Base-by-base conservation (phyloP, 345 rosid genomes). In the Gossypium mustelinum region DNA sequence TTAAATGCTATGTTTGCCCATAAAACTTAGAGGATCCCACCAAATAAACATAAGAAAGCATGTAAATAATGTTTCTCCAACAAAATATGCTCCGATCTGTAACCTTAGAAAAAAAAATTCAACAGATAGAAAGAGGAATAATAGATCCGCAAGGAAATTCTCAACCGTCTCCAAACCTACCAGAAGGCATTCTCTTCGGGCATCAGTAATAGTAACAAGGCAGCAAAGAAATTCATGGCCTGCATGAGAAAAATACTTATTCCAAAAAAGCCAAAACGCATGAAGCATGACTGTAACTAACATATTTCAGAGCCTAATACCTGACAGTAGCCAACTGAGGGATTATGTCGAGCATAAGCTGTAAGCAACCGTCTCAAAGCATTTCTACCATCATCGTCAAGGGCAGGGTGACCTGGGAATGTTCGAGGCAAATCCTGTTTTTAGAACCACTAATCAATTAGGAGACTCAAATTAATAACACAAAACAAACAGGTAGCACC, bases 151-250 rank as follows among this genome's bases (percentile, higher is more conserved):
- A 66, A 59, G 17, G 44, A 20, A 41, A 5, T 18, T 34, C 69
- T 17, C 45, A 58, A 66, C 44, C n/a, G 72, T 66, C 81, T 78
- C 51, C 24, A 75, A 67, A 81, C 87, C 78, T 87, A 95, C 99
- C 99, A 93, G 85, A 96, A 96, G 70, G 99, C 99, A 90, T 96
- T 96, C 87, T 96, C 99, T 87, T 96, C 99, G 0, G 99, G 97
- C 99, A 96, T 96, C 86, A 96, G 86, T 81, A 96, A 93, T 70
- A 96, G 94, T 72, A 96, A 90, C 76, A 96, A 84, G 27, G 98
- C 99, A 79, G 99, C 98, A 84, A 96, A 96, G 84, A 96, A 96
- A 82, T 96, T 96, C 99, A 96, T 96, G 66, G 99, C 99, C 99
- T 96, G 94, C 80, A 44, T 66, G 25, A 64, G 71, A 39, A 64